Base-by-base conservation (phyloP, 176 grass and related monocot genomes). In the Zoysia japonica region DNA sequence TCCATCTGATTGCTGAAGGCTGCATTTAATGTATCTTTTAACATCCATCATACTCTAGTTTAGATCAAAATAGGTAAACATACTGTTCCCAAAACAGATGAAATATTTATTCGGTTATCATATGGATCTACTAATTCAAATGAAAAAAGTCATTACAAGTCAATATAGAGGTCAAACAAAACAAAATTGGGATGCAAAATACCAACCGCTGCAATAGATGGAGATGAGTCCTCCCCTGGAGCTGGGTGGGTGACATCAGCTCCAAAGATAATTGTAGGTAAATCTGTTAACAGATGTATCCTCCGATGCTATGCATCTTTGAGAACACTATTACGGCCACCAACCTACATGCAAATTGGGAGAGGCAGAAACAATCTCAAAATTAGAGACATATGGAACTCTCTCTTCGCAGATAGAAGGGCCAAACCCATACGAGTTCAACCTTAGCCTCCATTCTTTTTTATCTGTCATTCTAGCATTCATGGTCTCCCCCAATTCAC, bases 221-320 rank as follows among this genome's bases (percentile, higher is more conserved):
- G 82, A 19, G 85, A 84, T 48, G 90, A 78, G 83, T 88, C 90
- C 51, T 92, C 93, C 59, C 89, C 89, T 65, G 87, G 67, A 81
- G 93, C 15, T 75, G 90, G 90, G 38, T 96, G 93, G 5, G 93
- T 96, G 55, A 96, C 93, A 85, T 96, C 90, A 72, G 90, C 90
- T 61, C 93, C 93, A 52, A 92, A 96, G 66, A 92, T 85, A 11
- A 96, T 92, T 3, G 87, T 92, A 4, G 90, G 93, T 10, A 49
- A 47, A 49, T 96, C 93, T 20, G 87, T 92, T 17, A 96, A 7
- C 64, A 85, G 74, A 43, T 77, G 90, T 62, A 90, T 92, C 48
- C 79, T 86, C 60, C 28, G 47, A 52, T 67, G 12, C 40, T 92
- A 62, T 38, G 93, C 90, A 85, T 83, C 88, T 76, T 92, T 83